These are phyloP conservation scores for Santalum album DNA, from an alignment of 164 flowering plant species.

Conservation along the genomic window DNA sequence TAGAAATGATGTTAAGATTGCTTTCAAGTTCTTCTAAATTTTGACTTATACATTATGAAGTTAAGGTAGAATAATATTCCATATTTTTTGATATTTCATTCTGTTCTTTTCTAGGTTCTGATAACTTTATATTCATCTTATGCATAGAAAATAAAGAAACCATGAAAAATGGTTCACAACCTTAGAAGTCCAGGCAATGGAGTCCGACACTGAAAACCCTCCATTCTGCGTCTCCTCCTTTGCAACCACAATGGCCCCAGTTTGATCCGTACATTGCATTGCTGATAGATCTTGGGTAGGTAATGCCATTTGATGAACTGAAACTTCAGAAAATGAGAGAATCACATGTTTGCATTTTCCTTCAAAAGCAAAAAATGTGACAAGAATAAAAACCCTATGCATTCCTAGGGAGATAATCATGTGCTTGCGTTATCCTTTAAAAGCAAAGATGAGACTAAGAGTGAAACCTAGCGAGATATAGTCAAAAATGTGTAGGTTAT, in stretches of 20 bases:
- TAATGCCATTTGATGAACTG: constrained; percentile 13
- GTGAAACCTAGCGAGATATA: too few species aligned
- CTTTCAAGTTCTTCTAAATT: background rate
- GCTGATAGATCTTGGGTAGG: constrained; percentile 23
- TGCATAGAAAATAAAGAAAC: background rate
- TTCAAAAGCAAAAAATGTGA: too few species aligned
- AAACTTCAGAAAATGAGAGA: constrained; percentile 8
- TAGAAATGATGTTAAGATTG: background rate
- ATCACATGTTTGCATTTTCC: too few species aligned
- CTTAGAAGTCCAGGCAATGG: constrained; percentile 26
- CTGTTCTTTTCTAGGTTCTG: too few species aligned
- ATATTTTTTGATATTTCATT: too few species aligned
- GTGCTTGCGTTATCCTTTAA: too few species aligned
- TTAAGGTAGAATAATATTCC: too few species aligned
- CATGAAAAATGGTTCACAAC: constrained; percentile 15
- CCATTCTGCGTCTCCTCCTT: constrained; percentile 33
- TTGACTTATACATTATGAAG: background rate
- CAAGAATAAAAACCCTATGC: too few species aligned
- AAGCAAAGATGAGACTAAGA: too few species aligned
- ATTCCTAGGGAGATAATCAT: too few species aligned
- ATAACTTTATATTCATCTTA: background rate
- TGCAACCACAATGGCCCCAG: constrained; percentile 10
- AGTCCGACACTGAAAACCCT: constrained; percentile 19
- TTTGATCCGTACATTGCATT: constrained; percentile 24
- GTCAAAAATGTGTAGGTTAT: too few species aligned